Base-by-base conservation (phyloP, 2,329 filamentous ascomycete species). In the Exophiala sp. region DNA sequence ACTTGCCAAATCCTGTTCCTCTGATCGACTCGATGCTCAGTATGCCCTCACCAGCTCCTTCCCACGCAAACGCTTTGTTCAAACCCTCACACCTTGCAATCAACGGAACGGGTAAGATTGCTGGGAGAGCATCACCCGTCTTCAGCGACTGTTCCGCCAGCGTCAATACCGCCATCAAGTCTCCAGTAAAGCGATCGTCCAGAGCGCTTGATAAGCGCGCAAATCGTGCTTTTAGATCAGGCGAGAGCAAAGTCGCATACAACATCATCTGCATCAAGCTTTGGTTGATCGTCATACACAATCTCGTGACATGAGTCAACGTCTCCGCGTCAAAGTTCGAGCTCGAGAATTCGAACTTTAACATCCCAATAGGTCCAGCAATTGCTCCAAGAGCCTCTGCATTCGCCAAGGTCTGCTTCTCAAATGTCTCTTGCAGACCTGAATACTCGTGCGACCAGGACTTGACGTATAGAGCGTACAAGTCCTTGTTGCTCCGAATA, bases 121-220 rank as follows among this genome's bases (percentile, higher is more conserved):
- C 74, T 0, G 78, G 78, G 0, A 78, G 60, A 0, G 78, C 69
- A n/a, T 72, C 71, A 0, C 75, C 77, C 0, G 75, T 78, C 16
- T 73, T 71, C 11, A 81, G 62, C 1, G 75, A 66, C 46, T 78
- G 75, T 45, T 78, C 75, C 5, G 77, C 62, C 2, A 79, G 70
- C 1, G 66, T 67, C 1, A 80, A 61, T 2, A 79, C 75, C 1
- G 75, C 75, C 78, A 80, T 81, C 47, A 78, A 58, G 24, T 79
- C 77, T 3, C 73, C 76, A 8, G 80, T 73, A n/a, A 66, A 67
- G 1, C 67, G 65, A 12, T 78, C 71, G 29, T 77, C 72, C 0
- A 73, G 60, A 1, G 78, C 62, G 1, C 77, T 76, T 0, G 68
- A 66, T 0, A 66, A 63, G 0, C 59, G 65, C 0, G 69, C 65